These are phyloP conservation scores for Parvularia atlantis DNA, from an alignment of 78 protist genomes.

Conservation along the genomic window DNA sequence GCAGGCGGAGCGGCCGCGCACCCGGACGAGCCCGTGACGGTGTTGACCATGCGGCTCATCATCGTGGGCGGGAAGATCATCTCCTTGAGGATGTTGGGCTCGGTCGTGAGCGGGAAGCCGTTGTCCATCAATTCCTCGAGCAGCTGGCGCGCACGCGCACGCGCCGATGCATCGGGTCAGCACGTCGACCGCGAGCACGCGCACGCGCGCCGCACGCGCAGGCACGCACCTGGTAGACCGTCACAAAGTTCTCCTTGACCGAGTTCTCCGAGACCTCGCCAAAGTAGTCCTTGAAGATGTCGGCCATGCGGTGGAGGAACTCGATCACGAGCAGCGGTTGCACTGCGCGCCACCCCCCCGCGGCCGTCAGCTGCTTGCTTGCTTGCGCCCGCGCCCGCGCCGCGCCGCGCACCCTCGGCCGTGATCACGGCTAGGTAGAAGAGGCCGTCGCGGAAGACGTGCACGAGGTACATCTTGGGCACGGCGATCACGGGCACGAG, in stretches of 20 bases:
- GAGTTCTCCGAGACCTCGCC: conserved; percentile 25
- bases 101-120: conserved; percentile 85
- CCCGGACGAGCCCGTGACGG: conserved; percentile 42
- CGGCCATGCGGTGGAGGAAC: conserved; percentile 63
- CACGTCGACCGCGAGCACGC: too few relatives aligned
- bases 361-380: background rate
- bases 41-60: conserved; percentile 3
- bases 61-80: conserved; percentile 65
- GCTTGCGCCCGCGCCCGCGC: too few relatives aligned
- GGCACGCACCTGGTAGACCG: conserved; percentile 34
- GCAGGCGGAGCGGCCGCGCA: too few relatives aligned
- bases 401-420: background rate
- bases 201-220: too few relatives aligned
- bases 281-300: conserved; percentile 58
- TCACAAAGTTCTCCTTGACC: conserved; percentile 57
- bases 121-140: conserved; percentile 85
- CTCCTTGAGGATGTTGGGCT: conserved; percentile 68
- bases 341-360: background rate
- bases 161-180: too few relatives aligned
- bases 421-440: conserved; percentile 12
- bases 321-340: conserved; percentile 67
- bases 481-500: too few relatives aligned
- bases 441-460: conserved; percentile 14
- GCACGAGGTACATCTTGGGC: conserved; percentile 26
- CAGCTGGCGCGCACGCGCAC: conserved; percentile 34